phyloP scores from a whole-genome alignment of 306 rosid species.

The Astragalus glycyphyllos region DNA sequence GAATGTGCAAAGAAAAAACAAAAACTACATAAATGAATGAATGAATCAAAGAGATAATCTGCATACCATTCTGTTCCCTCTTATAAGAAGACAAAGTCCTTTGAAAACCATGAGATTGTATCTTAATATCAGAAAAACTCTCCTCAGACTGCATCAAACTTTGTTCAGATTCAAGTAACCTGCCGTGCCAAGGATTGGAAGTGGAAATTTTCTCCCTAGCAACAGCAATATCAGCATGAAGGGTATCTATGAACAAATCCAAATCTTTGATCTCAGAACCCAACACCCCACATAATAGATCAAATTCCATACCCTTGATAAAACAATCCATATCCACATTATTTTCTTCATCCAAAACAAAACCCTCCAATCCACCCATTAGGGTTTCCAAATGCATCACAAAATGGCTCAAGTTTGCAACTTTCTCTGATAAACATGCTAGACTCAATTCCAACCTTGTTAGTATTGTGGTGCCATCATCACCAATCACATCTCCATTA shows the following conservation, averaged over 20 bases:
- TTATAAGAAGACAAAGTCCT: constrained; percentile 53
- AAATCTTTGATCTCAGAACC: constrained; percentile 75
- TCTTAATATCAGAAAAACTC: constrained; percentile 70
- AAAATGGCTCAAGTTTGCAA: constrained; percentile 66
- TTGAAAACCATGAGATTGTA: constrained; percentile 59
- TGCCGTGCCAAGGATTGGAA: constrained; percentile 33
- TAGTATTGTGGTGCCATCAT: constrained; percentile 45
- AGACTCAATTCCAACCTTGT: constrained; percentile 58
- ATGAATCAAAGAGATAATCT: constrained; percentile 34
- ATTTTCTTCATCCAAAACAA: constrained; percentile 49
- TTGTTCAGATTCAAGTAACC: constrained; percentile 57
- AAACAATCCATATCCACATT: constrained; percentile 43
- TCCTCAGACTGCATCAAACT: constrained; percentile 67
- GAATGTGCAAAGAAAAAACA: constrained; percentile 13
- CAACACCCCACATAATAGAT: constrained; percentile 72
- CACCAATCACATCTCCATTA: constrained; percentile 49
- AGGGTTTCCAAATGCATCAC: constrained; percentile 73
- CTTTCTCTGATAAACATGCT: constrained; percentile 76
- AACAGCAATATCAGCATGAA: constrained; percentile 55
- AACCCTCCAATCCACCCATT: constrained; percentile 70
- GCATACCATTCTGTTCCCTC: constrained; percentile 64
- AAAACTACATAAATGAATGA: constrained; percentile 21
- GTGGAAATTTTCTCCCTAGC: constrained; percentile 52
- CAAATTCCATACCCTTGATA: constrained; percentile 64
- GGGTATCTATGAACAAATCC: constrained; percentile 56